These are phyloP conservation scores for Neonectria hederae DNA, from an alignment of 2,329 filamentous ascomycete species.

Conservation along the genomic window DNA sequence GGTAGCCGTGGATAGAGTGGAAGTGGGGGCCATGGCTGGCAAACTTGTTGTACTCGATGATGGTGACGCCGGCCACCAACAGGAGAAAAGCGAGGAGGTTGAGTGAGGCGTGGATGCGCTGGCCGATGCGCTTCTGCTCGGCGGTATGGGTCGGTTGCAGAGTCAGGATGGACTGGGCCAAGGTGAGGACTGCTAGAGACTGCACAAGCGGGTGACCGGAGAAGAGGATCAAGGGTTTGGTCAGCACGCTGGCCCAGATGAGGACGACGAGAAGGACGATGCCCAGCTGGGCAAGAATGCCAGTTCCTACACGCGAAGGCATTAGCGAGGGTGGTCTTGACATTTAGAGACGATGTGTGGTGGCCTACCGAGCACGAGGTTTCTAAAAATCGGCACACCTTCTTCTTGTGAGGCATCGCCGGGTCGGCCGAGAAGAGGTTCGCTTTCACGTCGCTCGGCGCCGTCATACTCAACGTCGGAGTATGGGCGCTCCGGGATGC, in stretches of 20 bases:
- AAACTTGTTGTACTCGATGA: slow-evolving; percentile 89
- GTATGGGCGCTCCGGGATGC: slow-evolving; percentile 64
- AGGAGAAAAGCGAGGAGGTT: slow-evolving; percentile 71
- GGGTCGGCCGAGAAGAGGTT: slow-evolving; percentile 61
- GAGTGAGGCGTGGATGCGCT: slow-evolving; percentile 72
- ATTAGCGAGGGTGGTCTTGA: slow-evolving; percentile 13
- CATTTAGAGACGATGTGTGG: neutral
- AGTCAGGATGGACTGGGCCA: slow-evolving; percentile 82
- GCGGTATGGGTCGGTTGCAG: slow-evolving; percentile 87
- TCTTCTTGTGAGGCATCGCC: slow-evolving; percentile 79
- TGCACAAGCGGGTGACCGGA: slow-evolving; percentile 84
- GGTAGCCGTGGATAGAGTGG: slow-evolving; percentile 80
- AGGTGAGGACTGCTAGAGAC: slow-evolving; percentile 73
- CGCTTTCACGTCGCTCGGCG: slow-evolving; percentile 48
- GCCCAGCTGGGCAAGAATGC: slow-evolving; percentile 80
- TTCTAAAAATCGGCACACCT: slow-evolving; percentile 70
- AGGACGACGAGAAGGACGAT: slow-evolving; percentile 78
- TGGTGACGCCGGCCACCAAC: slow-evolving; percentile 70
- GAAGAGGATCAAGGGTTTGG: slow-evolving; percentile 79
- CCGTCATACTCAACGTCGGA: slow-evolving; percentile 34
- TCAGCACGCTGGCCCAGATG: slow-evolving; percentile 81
- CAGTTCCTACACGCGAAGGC: slow-evolving; percentile 71
- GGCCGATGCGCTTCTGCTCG: slow-evolving; percentile 73
- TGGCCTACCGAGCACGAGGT: slow-evolving; percentile 76
- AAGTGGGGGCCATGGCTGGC: slow-evolving; percentile 75